Evolutionary conservation across 371 early-diverging fungal species (phyloP).

Genomic region (Blakeslea trispora): DNA sequence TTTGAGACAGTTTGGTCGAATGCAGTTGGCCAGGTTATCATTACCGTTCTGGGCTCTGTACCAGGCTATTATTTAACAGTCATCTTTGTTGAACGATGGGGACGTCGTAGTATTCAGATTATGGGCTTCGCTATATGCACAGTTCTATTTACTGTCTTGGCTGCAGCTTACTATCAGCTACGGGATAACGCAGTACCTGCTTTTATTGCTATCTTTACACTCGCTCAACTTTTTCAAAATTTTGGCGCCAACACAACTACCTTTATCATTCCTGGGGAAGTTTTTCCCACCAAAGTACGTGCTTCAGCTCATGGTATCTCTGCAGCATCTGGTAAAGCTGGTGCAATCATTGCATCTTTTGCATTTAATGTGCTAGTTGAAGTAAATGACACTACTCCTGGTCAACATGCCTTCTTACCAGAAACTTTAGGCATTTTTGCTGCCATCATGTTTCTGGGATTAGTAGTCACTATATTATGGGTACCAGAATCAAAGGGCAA

Average conservation of each 20-base stretch:
- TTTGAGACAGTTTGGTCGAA: conserved; percentile 60
- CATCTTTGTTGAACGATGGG: conserved; percentile 73
- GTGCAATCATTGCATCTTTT: conserved; percentile 66
- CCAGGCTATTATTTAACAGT: conserved; percentile 91
- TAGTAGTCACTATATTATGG: conserved; percentile 50
- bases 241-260: conserved; percentile 93
- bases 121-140: conserved; percentile 76
- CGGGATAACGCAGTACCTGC: conserved; percentile 57
- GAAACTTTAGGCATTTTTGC: conserved; percentile 70
- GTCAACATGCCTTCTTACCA: conserved; percentile 66
- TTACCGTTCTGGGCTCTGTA: conserved; percentile 82
- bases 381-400: conserved; percentile 49
- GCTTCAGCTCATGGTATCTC: conserved; percentile 89
- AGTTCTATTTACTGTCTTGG: conserved; percentile 75
- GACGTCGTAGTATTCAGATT: conserved; percentile 82
- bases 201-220: conserved; percentile 74
- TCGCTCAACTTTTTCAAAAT: conserved; percentile 82
- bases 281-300: conserved; percentile 88
- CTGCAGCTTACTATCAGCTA: conserved; percentile 63
- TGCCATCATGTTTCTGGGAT: conserved; percentile 67
- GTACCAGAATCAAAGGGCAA: conserved; percentile 60
- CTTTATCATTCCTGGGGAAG: conserved; percentile 89
- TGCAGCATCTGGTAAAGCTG: conserved; percentile 86
- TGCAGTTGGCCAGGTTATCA: conserved; percentile 80
- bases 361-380: conserved; percentile 64